Base-by-base conservation (phyloP, 2,329 filamentous ascomycete species). In the Venturia nashicola region DNA sequence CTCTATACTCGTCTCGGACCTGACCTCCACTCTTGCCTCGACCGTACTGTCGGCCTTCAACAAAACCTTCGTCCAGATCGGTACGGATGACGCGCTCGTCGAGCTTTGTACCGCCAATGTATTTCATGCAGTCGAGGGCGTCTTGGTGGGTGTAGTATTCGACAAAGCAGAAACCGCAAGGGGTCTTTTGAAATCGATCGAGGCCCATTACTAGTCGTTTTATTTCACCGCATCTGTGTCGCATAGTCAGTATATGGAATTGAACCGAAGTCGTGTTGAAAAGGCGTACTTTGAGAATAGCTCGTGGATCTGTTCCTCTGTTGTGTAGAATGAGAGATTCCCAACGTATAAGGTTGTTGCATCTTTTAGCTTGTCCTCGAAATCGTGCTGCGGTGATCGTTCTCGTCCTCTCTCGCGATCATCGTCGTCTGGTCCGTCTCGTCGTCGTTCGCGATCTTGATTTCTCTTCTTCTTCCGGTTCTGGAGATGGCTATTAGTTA, bases 61-160 rank as follows among this genome's bases (percentile, higher is more conserved):
- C 86, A 70, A 99, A 99, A 2, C 94, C 94, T 40, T 95, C 92
- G 72, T 99, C 94, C 60, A 97, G 77, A 78, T 99, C 94, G 32
- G 93, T 96, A 66, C 94, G 84, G 72, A 99, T 97, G 72, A 99
- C 88, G 70, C 94, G 87, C 81, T 99, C 94, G 75, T 99, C 94
- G 57, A 99, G 84, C 80, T 99, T 99, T 43, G 94, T 99, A 65
- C 94, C 94, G 64, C 94, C 94, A 71, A 99, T 88, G 75, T 97
- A 99, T 78, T 97, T 99, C 86, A 99, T 87, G 77, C 93, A 97
- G 75, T 99, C 94, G 61, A 99, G 83, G 9, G 94, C 94, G 75
- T 99, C 94, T 73, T 96, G 88, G 75, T 97, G 94, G 39, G 88
- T 97, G 80, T 97, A 97, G 79, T 99, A 99, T 78, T 99, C 94